Percentiles rank a stretch among this genome's conserved stretches.
phyloP scores from a whole-genome alignment of 108 stramenopile genomes.

The Cafeteria roenbergensis region DNA sequence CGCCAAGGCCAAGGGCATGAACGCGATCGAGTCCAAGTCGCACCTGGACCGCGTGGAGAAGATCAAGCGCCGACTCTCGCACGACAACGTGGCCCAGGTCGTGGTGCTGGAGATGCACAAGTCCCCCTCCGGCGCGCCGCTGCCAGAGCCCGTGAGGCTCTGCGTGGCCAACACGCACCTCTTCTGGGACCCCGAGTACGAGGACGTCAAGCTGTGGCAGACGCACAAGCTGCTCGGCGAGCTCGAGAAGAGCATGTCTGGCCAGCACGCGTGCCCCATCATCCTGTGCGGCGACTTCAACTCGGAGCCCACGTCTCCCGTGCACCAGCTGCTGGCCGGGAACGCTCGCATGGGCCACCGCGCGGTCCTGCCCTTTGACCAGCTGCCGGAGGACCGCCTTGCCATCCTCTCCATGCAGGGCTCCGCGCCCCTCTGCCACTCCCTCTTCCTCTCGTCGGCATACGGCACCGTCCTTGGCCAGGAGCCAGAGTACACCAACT shows the following conservation, averaged over 20 bases:
- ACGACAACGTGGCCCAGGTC: constrained; percentile 93
- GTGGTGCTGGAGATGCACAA: constrained; percentile 64
- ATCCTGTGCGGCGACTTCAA: constrained; percentile 97
- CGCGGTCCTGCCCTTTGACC: constrained; percentile 51
- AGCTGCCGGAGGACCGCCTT: constrained; percentile 38
- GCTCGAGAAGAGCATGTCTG: constrained; percentile 58
- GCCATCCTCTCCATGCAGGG: constrained; percentile 61
- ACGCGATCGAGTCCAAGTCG: constrained; percentile 61
- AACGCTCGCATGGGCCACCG: constrained; percentile 62
- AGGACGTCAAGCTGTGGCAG: constrained; percentile 97
- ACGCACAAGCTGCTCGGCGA: constrained; percentile 76
- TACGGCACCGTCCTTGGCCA: constrained; percentile 75
- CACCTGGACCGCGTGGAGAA: constrained; percentile 59
- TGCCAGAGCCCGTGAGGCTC: constrained; percentile 54
- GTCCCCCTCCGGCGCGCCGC: constrained; percentile 50
- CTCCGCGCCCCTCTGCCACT: constrained; percentile 75
- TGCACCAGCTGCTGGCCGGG: constrained; percentile 75
- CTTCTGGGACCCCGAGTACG: constrained; percentile 90
- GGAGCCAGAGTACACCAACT: constrained; percentile 88
- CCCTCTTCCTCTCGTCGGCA: constrained; percentile 68
- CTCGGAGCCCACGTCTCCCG: constrained; percentile 82
- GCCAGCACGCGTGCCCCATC: too few species aligned
- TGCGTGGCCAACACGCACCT: constrained; percentile 93
- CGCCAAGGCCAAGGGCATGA: constrained; percentile 53
- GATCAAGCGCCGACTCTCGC: constrained; percentile 66